phyloP scores from a whole-genome alignment of 805 yeast genomes.

The Candida ortonii region DNA sequence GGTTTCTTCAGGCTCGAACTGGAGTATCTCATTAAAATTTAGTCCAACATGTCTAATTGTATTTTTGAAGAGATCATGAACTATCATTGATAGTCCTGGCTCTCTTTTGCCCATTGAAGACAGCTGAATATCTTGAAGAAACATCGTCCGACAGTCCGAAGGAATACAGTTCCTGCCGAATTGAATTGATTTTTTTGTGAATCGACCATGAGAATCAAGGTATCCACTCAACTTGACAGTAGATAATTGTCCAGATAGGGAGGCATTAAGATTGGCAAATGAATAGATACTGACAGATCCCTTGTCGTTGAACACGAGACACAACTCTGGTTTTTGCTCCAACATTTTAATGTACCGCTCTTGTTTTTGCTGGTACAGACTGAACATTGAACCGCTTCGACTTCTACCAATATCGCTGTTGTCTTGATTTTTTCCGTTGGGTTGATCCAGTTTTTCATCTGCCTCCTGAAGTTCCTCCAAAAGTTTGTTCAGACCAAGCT shows the following conservation, averaged over 20 bases:
- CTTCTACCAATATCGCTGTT: conserved; percentile 11
- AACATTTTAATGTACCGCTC: conserved; percentile 25
- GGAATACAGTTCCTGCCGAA: conserved; percentile 33
- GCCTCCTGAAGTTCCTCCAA: conserved; percentile 22
- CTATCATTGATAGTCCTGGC: conserved; percentile 36
- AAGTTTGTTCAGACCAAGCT: conserved; percentile 24
- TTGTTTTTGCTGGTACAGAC: conserved; percentile 15
- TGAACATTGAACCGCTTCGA: conserved; percentile 17
- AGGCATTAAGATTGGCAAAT: conserved; percentile 47
- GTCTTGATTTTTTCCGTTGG: neutral
- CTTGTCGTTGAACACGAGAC: conserved; percentile 39
- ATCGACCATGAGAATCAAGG: conserved; percentile 9
- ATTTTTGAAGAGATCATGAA: conserved; percentile 43
- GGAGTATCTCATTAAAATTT: conserved; percentile 29
- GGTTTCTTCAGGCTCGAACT: conserved; percentile 17
- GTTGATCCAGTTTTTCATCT: conserved; percentile 6
- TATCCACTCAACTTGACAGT: conserved; percentile 37
- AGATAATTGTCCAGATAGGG: conserved; percentile 46
- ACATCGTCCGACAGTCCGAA: conserved; percentile 22
- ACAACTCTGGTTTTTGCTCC: conserved; percentile 35
- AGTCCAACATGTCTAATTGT: conserved; percentile 36
- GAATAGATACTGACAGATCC: conserved; percentile 45
- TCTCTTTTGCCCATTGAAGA: conserved; percentile 9
- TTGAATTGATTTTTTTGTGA: conserved; percentile 18
- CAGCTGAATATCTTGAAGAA: conserved; percentile 25